These are phyloP conservation scores for Colletotrichum salicis DNA, from an alignment of 2,329 filamentous ascomycete genomes.

Conservation along the genomic window DNA sequence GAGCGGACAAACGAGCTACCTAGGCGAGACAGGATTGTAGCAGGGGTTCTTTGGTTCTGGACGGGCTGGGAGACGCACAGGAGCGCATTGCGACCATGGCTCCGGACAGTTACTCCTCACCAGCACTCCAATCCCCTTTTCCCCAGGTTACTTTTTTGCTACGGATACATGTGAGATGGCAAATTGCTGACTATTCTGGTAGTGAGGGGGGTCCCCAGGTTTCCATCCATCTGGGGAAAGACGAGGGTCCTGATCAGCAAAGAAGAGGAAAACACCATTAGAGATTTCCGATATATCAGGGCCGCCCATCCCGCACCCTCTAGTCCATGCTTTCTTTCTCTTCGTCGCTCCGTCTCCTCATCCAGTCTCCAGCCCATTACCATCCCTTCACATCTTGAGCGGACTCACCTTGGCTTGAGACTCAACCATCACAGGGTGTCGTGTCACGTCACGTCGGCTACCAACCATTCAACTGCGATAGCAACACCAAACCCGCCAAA, in stretches of 20 bases:
- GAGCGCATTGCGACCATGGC: conserved; percentile 26
- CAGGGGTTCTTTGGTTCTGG: conserved; percentile 1
- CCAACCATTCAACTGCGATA: not conserved
- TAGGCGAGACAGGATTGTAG: conserved; percentile 10
- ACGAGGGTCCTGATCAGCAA: conserved; percentile 8
- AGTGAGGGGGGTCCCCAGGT: conserved; percentile 31
- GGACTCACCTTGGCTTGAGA: conserved; percentile 12
- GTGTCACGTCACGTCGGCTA: conserved; percentile 16
- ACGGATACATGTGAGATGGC: conserved; percentile 3
- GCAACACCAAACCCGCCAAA: conserved; percentile 30
- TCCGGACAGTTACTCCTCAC: conserved; percentile 14
- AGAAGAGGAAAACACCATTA: conserved; percentile 16
- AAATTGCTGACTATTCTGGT: conserved; percentile 7
- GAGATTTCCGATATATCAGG: conserved; percentile 30
- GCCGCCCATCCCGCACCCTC: conserved; percentile 11
- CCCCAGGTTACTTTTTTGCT: not conserved
- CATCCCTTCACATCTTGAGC: not conserved
- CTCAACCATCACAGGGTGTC: conserved; percentile 19
- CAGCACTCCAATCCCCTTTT: conserved; percentile 3
- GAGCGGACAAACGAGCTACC: conserved; percentile 13
- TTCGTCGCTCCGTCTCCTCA: conserved; percentile 10
- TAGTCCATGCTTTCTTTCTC: conserved; percentile 1
- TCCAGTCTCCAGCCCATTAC: not conserved
- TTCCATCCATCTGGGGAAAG: conserved; percentile 14
- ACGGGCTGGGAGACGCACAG: conserved; percentile 16